Conservation (phyloP, 768 basidiomycete species). For the Lentinula edodes region DNA sequence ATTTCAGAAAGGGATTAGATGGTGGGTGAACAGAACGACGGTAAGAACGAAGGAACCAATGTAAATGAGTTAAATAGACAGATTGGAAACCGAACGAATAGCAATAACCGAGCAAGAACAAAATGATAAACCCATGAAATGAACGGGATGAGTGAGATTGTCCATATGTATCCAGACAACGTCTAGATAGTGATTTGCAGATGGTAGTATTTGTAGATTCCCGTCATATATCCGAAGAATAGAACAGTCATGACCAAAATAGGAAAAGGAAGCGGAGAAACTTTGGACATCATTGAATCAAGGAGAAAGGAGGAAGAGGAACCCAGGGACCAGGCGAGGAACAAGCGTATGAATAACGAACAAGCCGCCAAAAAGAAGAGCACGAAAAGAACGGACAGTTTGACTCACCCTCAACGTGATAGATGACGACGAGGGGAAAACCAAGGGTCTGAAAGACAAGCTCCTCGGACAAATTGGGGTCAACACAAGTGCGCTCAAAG, state of each 20-base stretch:
- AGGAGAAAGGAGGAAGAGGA: not conserved
- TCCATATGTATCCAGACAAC: not conserved
- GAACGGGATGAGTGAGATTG: not conserved
- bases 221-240: not conserved
- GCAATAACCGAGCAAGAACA: not conserved
- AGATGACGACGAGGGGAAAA: slow-evolving; percentile 79
- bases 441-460: slow-evolving; percentile 85
- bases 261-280: not conserved
- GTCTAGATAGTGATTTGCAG: not conserved
- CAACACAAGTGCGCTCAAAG: slow-evolving; percentile 81
- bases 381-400: not conserved
- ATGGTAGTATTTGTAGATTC: not conserved
- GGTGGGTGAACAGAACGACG: not conserved
- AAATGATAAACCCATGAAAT: not conserved
- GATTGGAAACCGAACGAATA: not conserved
- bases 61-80: not conserved
- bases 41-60: not conserved
- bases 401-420: slow-evolving; percentile 64
- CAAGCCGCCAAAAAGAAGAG: not conserved
- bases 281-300: no score
- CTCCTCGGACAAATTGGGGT: slow-evolving; percentile 96
- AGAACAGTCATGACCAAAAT: not conserved
- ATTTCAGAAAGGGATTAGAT: not conserved
- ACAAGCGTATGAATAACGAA: not conserved
- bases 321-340: not conserved